These are phyloP conservation scores for Lentinus brumalis DNA, from an alignment of 768 basidiomycete genomes.

Conservation along the genomic window DNA sequence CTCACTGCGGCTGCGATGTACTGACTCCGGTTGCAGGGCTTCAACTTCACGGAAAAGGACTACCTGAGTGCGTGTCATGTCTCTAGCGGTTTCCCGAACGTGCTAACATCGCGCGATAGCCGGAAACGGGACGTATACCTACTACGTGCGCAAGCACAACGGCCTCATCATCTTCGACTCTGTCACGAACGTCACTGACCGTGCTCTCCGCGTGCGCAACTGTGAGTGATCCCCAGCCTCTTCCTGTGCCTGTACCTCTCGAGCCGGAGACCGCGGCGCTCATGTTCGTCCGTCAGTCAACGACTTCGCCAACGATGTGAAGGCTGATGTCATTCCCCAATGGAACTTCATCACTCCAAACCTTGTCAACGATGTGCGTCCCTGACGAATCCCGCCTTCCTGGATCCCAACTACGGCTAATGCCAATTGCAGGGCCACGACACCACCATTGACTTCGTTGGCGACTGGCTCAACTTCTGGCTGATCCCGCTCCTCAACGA, in stretches of 20 bases:
- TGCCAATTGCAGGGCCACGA: constrained; percentile 42
- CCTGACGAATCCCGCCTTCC: too few relatives aligned
- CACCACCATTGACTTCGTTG: constrained; percentile 51
- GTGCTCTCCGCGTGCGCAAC: constrained; percentile 51
- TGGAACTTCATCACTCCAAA: constrained; percentile 69
- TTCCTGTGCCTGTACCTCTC: background rate
- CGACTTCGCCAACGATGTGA: constrained; percentile 58
- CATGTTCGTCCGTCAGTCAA: constrained; percentile 37
- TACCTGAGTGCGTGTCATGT: constrained; percentile 35
- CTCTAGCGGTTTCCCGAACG: too few relatives aligned
- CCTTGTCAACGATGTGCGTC: constrained; percentile 48
- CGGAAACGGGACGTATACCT: constrained; percentile 38
- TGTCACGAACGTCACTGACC: constrained; percentile 42
- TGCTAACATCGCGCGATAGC: background rate
- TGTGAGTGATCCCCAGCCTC: constrained; percentile 26
- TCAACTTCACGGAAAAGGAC: constrained; percentile 40
- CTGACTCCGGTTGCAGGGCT: constrained; percentile 32
- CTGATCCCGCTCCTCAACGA: constrained; percentile 53
- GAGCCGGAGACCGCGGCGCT: background rate
- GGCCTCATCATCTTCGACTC: constrained; percentile 55
- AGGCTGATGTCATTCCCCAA: constrained; percentile 51
- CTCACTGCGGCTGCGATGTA: background rate
- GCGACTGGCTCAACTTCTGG: constrained; percentile 51
- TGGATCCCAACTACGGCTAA: background rate
- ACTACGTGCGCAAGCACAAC: constrained; percentile 60